Base-by-base conservation (phyloP, 305 asterid species). In the Withania somnifera region DNA sequence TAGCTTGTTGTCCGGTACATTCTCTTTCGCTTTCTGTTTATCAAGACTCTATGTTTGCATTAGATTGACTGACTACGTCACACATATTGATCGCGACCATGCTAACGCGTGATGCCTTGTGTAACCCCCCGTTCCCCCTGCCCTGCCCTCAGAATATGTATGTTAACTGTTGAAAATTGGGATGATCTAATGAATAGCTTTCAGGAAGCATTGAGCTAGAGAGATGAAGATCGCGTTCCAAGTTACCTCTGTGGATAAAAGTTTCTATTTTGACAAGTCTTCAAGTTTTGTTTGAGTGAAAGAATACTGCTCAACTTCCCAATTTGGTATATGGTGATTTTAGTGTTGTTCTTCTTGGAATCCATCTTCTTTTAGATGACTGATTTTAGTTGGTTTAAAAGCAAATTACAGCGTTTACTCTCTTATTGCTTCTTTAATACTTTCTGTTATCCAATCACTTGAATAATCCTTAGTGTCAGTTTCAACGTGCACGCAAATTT, bases 1-100 rank as follows among this genome's bases (percentile, higher is more conserved):
- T 76, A 86, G 52, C 17, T 81, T 54, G 40, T 51, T 77, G 63
- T 86, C 84, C 61, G 89, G 91, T 88, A 40, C 47, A 79, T 79
- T 79, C 10, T 60, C 79, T 51, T 52, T 50, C 19, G 7, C 11
- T 36, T 36, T 36, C 40, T 36, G 40, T 36, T 36, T 36, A 7
- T 36, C 40, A 36, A 36, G 6, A 36, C 6, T 34, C 6, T 34
- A 28, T 61, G 1, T 14, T 58, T 58, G 9, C 6, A 11, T 58
- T 5, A 58, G 67, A n/a, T 1, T 24, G 15, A 20, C 14, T 20
- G 40, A 4, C 40, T 4, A 36, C 34, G 5, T 36, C 40, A 36
- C 40, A 36, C 40, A 1, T 4, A 6, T 5, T 5, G 40, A 1
- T 30, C 4, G 34, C 7, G 40, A 36, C 40, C 38, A 6, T 36